phyloP scores from a whole-genome alignment of 768 basidiomycete genomes.

The Holtermanniella nyarrowii region DNA sequence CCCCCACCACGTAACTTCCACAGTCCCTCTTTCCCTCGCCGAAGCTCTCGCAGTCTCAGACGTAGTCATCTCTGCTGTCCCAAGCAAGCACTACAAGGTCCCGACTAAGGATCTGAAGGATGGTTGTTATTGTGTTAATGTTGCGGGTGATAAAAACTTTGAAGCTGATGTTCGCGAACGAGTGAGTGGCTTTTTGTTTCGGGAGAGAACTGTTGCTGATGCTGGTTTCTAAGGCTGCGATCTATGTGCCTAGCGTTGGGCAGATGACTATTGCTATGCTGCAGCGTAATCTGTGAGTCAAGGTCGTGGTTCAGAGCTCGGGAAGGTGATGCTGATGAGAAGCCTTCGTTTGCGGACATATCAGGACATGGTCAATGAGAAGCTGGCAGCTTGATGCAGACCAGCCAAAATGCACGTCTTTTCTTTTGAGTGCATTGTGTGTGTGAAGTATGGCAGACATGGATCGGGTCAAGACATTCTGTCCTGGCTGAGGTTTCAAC shows the following conservation, averaged over 20 bases:
- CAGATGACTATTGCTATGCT: conserved; percentile 97
- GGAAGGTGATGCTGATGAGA: neutral
- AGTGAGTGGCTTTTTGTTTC: conserved; percentile 45
- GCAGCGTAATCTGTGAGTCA: conserved; percentile 79
- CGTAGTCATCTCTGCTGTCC: conserved; percentile 90
- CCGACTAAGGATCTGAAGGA: conserved; percentile 83
- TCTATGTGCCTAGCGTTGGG: conserved; percentile 93
- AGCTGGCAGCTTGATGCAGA: neutral
- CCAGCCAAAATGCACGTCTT: no score
- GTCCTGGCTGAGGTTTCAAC: no score
- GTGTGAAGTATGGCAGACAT: no score
- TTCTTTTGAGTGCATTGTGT: no score
- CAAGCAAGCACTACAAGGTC: conserved; percentile 71
- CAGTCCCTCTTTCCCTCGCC: conserved; percentile 54
- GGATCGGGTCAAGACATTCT: no score
- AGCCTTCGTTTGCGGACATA: conserved; percentile 34
- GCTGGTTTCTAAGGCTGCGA: conserved; percentile 55
- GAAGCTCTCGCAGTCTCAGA: conserved; percentile 78
- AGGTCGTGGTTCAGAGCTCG: conserved; percentile 4
- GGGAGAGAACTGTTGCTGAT: neutral
- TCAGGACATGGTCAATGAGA: conserved; percentile 29
- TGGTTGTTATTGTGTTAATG: conserved; percentile 85
- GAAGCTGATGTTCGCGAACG: conserved; percentile 85
- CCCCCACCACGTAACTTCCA: conserved; percentile 72
- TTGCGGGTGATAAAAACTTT: conserved; percentile 93